These are phyloP conservation scores for Dioszegia crocea DNA, from an alignment of 768 basidiomycete species.

Conservation along the genomic window DNA sequence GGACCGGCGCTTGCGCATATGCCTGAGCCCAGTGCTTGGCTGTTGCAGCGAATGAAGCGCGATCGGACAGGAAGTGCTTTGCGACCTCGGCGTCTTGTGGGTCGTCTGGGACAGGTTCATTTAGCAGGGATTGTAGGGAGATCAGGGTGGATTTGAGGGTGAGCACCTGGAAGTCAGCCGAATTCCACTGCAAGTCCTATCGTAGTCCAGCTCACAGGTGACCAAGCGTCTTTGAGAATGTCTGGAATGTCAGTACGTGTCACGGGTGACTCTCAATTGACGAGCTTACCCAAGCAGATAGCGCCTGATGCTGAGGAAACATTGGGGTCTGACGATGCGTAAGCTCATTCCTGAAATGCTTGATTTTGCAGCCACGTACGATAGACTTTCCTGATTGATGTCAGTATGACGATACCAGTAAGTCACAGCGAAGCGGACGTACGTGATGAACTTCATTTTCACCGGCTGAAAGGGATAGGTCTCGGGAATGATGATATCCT, in stretches of 20 bases:
- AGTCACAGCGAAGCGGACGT: too few relatives aligned
- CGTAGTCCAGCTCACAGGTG: slow-evolving; percentile 26
- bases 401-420: too few relatives aligned
- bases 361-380: slow-evolving; percentile 46
- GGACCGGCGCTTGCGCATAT: slow-evolving; percentile 71
- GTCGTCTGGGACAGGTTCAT: slow-evolving; percentile 90
- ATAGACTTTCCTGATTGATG: slow-evolving; percentile 73
- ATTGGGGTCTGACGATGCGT: slow-evolving; percentile 63
- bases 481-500: slow-evolving; percentile 92
- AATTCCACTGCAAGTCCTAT: not conserved
- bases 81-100: slow-evolving; percentile 98
- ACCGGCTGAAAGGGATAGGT: slow-evolving; percentile 69
- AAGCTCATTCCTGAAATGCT: not conserved
- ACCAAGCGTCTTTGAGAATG: slow-evolving; percentile 59
- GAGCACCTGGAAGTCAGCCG: slow-evolving; percentile 64
- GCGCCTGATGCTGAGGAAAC: slow-evolving; percentile 90
- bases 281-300: slow-evolving; percentile 77
- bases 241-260: slow-evolving; percentile 30
- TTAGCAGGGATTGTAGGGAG: slow-evolving; percentile 85
- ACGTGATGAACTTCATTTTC: slow-evolving; percentile 96
- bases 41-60: slow-evolving; percentile 80
- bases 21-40: slow-evolving; percentile 90
- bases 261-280: not conserved
- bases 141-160: slow-evolving; percentile 95
- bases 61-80: slow-evolving; percentile 89